Evolutionary conservation across 108 stramenopile genomes (phyloP).

Genomic region (Skeletonema tropicum): DNA sequence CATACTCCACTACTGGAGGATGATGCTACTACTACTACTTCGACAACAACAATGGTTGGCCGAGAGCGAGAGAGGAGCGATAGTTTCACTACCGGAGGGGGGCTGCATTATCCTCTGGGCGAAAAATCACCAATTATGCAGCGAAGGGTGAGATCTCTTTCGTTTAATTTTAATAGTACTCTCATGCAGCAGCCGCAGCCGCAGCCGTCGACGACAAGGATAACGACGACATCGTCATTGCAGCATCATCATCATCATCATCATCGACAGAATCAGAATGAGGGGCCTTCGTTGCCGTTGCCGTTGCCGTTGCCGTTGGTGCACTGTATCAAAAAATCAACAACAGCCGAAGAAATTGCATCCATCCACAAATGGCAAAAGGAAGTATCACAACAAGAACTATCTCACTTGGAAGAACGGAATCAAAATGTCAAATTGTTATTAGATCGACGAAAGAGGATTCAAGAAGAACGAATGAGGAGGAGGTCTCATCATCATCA

Average conservation of each 20-base stretch:
- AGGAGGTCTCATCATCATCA: too few species aligned
- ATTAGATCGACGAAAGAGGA: neutral
- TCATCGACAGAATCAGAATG: too few species aligned
- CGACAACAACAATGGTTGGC: neutral
- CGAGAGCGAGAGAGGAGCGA: constrained; percentile 4
- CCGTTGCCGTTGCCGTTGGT: too few species aligned
- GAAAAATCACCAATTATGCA: constrained; percentile 18
- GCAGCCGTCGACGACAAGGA: too few species aligned
- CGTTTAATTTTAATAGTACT: neutral
- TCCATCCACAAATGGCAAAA: neutral
- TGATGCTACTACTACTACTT: neutral
- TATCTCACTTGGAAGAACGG: constrained; percentile 27
- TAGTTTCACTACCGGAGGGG: constrained; percentile 11
- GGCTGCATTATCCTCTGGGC: constrained; percentile 13
- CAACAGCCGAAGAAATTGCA: neutral
- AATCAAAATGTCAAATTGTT: constrained; percentile 10
- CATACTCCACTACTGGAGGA: neutral
- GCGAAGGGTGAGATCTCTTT: neutral
- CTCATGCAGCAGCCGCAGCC: neutral
- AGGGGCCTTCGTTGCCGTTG: too few species aligned
- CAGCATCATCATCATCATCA: neutral
- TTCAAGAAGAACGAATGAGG: neutral
- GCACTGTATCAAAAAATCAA: too few species aligned
- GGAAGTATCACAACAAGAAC: neutral
- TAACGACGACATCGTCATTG: too few species aligned